These are phyloP conservation scores for Durio zibethinus DNA, from an alignment of 345 rosid genomes.

Conservation along the genomic window DNA sequence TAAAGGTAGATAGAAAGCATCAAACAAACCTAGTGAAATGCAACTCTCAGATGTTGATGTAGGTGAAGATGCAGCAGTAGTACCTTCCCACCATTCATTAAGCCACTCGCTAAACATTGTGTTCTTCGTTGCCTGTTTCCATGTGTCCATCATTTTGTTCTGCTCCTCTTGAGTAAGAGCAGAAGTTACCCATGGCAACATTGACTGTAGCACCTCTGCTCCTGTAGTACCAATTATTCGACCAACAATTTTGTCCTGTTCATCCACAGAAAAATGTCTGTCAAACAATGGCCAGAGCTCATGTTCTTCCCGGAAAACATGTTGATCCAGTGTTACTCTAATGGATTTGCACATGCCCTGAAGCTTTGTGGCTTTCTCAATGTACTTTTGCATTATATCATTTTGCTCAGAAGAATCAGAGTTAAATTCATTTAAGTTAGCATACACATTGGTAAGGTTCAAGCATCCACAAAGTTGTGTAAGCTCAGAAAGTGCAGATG, in stretches of 20 bases:
- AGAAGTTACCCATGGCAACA: slow-evolving; percentile 67
- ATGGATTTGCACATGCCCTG: slow-evolving; percentile 67
- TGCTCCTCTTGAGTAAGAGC: slow-evolving; percentile 63
- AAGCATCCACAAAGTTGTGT: slow-evolving; percentile 38
- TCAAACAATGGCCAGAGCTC: slow-evolving; percentile 69
- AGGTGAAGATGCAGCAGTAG: slow-evolving; percentile 25
- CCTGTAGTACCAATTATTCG: slow-evolving; percentile 61
- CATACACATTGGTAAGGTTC: slow-evolving; percentile 15
- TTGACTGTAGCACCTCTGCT: slow-evolving; percentile 64
- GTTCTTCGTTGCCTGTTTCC: slow-evolving; percentile 63
- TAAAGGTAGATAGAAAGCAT: background rate
- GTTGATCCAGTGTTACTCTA: slow-evolving; percentile 57
- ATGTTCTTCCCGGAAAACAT: slow-evolving; percentile 54
- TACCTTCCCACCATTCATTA: slow-evolving; percentile 60
- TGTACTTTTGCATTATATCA: slow-evolving; percentile 30
- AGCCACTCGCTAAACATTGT: slow-evolving; percentile 70
- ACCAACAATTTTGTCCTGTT: slow-evolving; percentile 60
- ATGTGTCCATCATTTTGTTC: slow-evolving; percentile 61
- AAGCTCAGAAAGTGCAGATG: slow-evolving; percentile 46
- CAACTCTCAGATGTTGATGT: slow-evolving; percentile 41
- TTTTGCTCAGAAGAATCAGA: slow-evolving; percentile 17
- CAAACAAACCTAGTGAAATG: slow-evolving; percentile 38
- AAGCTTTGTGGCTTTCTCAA: slow-evolving; percentile 53
- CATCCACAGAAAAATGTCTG: slow-evolving; percentile 57
- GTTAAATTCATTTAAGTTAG: slow-evolving; percentile 15